Conservation (phyloP, 495 filamentous ascomycete genomes). For the Hypoxylon perforatum region DNA sequence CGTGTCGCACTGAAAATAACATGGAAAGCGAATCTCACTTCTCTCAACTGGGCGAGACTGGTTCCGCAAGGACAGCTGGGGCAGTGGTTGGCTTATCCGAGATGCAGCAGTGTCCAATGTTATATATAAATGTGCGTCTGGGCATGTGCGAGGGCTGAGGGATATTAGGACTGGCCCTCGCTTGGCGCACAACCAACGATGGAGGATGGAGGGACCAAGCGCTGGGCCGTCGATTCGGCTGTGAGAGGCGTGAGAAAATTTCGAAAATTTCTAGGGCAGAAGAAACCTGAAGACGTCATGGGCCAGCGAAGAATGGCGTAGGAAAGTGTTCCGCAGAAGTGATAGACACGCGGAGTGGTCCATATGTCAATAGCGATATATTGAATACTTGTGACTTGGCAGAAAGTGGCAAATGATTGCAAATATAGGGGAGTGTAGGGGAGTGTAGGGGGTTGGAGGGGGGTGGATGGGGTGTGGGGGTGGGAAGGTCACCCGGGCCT, state of each 20-base stretch:
- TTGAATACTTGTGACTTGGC: conserved; percentile 33
- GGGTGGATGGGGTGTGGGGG: background rate
- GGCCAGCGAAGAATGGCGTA: conserved; percentile 37
- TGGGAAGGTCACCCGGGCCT: conserved; percentile 15
- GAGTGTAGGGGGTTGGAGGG: background rate
- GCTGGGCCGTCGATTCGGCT: too few species aligned
- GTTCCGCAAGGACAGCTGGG: conserved; percentile 6
- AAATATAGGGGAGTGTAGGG: conserved; percentile 37
- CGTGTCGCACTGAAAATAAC: conserved; percentile 25
- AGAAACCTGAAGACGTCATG: conserved; percentile 42
- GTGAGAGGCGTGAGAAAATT: conserved; percentile 8
- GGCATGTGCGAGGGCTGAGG: conserved; percentile 12
- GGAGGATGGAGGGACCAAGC: too few species aligned
- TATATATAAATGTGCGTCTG: conserved; percentile 23
- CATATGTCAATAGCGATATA: conserved; percentile 31
- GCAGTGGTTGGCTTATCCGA: conserved; percentile 23
- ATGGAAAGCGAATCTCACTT: conserved; percentile 16
- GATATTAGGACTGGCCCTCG: conserved; percentile 25
- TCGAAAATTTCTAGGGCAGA: conserved; percentile 36
- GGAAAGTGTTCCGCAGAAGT: conserved; percentile 23
- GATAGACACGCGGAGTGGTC: conserved; percentile 37
- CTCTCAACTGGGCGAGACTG: conserved; percentile 8
- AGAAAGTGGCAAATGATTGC: conserved; percentile 28
- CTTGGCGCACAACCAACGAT: conserved; percentile 29
- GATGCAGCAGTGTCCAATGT: conserved; percentile 41